Conservation (phyloP, 257 asterid genomes). For the Solanum lycopersicoides region DNA sequence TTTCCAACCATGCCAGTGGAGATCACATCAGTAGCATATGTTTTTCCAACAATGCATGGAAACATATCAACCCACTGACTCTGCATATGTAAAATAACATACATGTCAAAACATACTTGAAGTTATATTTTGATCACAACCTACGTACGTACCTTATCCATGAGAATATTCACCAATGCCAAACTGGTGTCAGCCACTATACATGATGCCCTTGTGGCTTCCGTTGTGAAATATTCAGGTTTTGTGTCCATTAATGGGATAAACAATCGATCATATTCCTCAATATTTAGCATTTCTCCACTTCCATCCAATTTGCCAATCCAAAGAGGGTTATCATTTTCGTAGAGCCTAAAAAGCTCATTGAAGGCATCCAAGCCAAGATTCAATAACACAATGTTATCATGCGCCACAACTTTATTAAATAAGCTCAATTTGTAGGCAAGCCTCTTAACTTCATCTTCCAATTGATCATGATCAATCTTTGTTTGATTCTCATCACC, state of each 20-base stretch:
- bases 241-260: slow-evolving; percentile 42
- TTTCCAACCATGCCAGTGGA: neutral
- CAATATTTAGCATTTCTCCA: slow-evolving; percentile 37
- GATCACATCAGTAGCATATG: neutral
- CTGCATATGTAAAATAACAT: neutral
- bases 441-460: slow-evolving; percentile 48
- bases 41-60: neutral
- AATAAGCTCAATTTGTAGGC: slow-evolving; percentile 11
- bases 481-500: slow-evolving; percentile 53
- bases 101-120: slow-evolving; percentile 6
- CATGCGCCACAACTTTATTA: neutral
- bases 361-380: neutral
- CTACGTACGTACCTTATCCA: slow-evolving; percentile 39
- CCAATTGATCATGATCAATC: slow-evolving; percentile 56
- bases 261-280: slow-evolving; percentile 49
- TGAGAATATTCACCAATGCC: slow-evolving; percentile 46
- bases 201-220: neutral
- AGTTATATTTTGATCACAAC: no score
- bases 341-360: neutral
- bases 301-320: neutral
- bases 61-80: neutral
- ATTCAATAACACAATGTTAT: neutral
- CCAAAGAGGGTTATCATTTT: neutral
- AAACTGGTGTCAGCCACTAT: slow-evolving; percentile 13
- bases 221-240: slow-evolving; percentile 21